Evolutionary conservation across 352 stramenopile species (phyloP), one percentile per base, ranked within the genome.

Genomic region (Globisporangium yorkense): DNA sequence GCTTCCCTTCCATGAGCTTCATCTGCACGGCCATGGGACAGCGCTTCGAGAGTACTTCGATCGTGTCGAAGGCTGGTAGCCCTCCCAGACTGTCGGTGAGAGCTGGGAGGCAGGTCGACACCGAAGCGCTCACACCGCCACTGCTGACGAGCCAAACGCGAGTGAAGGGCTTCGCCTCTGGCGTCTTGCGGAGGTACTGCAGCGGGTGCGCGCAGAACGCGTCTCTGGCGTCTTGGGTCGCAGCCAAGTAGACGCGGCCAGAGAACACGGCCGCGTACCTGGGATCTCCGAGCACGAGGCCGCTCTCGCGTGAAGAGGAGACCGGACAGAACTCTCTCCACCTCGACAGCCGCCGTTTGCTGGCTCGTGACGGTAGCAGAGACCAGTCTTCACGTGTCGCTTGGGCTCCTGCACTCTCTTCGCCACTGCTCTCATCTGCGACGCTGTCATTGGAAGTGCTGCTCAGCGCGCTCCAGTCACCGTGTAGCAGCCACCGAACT

Each of bases 311-410:
- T 39, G 45, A 67, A 1, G 74, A 84, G 15, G 66, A 56, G 2
- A 89, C 81, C 10, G 77, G 61, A 47, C 81, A 92, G 61, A 84
- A 92, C 44, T 88, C 70, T 9, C 65, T 68, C 81, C 81, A 92
- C 0, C 66, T 76, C 1, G 78, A 86, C 2, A 91, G 55, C 27
- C 37, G 27, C 0, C 71, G 63, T 33, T 41, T 53, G 48, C 45
- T 21, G 12, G 33, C 40, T 20, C 51, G 44, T n/a, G 33, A 44
- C n/a, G 46, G 59, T 13, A 61, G 27, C 1, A 46, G 49, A 13
- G 39, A 57, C 47, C 46, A 56, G 20, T 44, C 27, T 24, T 56
- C 51, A 6, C 15, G 20, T 21, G n/a, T 10, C 5, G 18, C 15
- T 33, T 10, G 31, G 20, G 12, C 24, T 16, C 7, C 21, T 10